Evolutionary conservation across 2,329 filamentous ascomycete species (phyloP).

Genomic region (Endothia cerciana): DNA sequence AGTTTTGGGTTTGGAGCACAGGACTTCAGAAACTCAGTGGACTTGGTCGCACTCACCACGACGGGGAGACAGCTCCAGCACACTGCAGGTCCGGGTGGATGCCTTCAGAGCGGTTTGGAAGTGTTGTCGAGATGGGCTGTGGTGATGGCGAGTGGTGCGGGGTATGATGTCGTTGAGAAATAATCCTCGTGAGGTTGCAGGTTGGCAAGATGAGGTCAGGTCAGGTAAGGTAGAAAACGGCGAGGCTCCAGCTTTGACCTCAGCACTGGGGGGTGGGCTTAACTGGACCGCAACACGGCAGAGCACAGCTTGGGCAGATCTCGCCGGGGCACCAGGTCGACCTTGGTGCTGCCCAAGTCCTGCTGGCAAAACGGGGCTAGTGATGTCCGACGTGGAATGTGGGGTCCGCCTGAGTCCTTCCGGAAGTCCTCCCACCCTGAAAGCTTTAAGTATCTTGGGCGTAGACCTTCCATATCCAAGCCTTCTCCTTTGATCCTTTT

Average conservation of each 20-base stretch:
- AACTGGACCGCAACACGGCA: neutral
- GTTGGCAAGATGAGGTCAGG: slow-evolving; percentile 12
- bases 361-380: slow-evolving; percentile 10
- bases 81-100: neutral
- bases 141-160: slow-evolving; percentile 6
- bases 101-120: neutral
- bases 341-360: slow-evolving; percentile 3
- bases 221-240: slow-evolving; percentile 14
- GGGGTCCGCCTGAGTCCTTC: slow-evolving; percentile 2
- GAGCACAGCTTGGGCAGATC: slow-evolving; percentile 1
- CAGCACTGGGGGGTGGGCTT: slow-evolving; percentile 1
- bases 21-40: neutral
- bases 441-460: neutral
- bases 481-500: neutral
- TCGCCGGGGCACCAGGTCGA: neutral
- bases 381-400: slow-evolving; percentile 2
- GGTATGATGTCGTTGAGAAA: slow-evolving; percentile 15
- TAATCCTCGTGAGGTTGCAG: slow-evolving; percentile 15
- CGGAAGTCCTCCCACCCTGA: neutral
- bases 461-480: neutral
- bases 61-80: neutral
- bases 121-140: neutral
- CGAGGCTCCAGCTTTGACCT: slow-evolving; percentile 3
- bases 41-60: neutral
- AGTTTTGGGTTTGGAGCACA: neutral